These are phyloP conservation scores for Penicillium hesseltinei DNA, from an alignment of 2,329 filamentous ascomycete genomes.

Conservation along the genomic window DNA sequence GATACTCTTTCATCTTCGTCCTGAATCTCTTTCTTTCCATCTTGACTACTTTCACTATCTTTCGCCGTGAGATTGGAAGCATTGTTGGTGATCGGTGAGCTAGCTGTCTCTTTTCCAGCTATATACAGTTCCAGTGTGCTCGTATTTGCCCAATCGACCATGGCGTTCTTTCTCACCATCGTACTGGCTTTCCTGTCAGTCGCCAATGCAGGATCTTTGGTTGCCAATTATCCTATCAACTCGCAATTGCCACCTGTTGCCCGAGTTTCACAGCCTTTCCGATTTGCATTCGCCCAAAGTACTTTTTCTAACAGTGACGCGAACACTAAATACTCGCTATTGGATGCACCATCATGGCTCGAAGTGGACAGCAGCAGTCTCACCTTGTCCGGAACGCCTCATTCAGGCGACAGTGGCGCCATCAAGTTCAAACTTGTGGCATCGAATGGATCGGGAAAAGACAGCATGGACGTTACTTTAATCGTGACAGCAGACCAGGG, in stretches of 20 bases:
- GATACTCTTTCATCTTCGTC: constrained; percentile 20
- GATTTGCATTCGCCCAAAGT: constrained; percentile 48
- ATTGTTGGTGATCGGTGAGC: constrained; percentile 11
- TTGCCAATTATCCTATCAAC: constrained; percentile 70
- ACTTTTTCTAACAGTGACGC: constrained; percentile 65
- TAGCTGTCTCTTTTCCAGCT: constrained; percentile 15
- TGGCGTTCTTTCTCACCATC: constrained; percentile 28
- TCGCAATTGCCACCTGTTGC: constrained; percentile 80
- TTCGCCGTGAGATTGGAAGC: constrained; percentile 2
- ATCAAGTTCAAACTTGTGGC: constrained; percentile 67
- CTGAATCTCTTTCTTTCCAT: constrained; percentile 15
- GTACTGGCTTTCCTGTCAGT: constrained; percentile 28
- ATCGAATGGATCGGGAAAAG: constrained; percentile 63
- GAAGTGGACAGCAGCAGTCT: constrained; percentile 64
- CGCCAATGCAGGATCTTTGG: constrained; percentile 36
- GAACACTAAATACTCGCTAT: constrained; percentile 65
- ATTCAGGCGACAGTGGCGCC: constrained; percentile 55
- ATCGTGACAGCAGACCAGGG: constrained; percentile 59
- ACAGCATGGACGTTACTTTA: constrained; percentile 65
- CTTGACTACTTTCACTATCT: constrained; percentile 10
- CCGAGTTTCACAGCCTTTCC: constrained; percentile 57
- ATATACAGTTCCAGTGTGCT: constrained; percentile 14
- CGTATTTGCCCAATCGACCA: constrained; percentile 23
- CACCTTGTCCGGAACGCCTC: constrained; percentile 69
- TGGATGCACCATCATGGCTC: constrained; percentile 69